Evolutionary conservation across 2,329 filamentous ascomycete species (phyloP).

Genomic region (Tolypocladium album): DNA sequence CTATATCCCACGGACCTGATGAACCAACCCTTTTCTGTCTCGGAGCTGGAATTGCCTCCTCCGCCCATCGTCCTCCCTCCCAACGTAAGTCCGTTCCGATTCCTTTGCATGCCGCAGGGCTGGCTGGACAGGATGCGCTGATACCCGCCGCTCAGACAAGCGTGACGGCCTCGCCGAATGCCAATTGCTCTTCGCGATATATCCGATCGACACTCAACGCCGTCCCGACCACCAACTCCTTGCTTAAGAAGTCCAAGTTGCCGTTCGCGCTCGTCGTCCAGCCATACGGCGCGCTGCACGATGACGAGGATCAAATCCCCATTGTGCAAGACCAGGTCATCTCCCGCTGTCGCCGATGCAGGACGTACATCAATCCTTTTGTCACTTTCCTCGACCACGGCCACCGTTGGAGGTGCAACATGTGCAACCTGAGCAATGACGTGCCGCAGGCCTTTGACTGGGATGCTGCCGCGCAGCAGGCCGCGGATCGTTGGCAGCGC

Average conservation of each 20-base stretch:
- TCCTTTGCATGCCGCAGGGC: neutral
- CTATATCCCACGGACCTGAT: slow-evolving; percentile 87
- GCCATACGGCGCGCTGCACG: slow-evolving; percentile 86
- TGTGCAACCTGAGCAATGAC: slow-evolving; percentile 98
- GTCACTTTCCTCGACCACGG: slow-evolving; percentile 95
- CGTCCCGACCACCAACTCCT: slow-evolving; percentile 80
- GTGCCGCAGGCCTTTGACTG: slow-evolving; percentile 99
- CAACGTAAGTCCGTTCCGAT: slow-evolving; percentile 55
- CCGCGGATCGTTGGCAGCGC: slow-evolving; percentile 82
- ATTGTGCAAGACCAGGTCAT: slow-evolving; percentile 96
- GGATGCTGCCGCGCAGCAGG: slow-evolving; percentile 87
- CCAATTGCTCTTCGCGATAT: slow-evolving; percentile 90
- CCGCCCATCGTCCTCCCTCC: slow-evolving; percentile 84
- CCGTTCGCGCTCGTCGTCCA: slow-evolving; percentile 95
- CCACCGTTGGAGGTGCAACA: slow-evolving; percentile 97
- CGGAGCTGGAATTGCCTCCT: slow-evolving; percentile 82
- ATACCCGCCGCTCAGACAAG: slow-evolving; percentile 51
- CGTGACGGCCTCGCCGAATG: slow-evolving; percentile 79
- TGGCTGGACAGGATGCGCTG: slow-evolving; percentile 16
- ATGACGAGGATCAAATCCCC: slow-evolving; percentile 82
- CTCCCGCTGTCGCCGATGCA: slow-evolving; percentile 86
- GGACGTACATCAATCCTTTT: slow-evolving; percentile 96
- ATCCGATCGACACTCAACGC: slow-evolving; percentile 92
- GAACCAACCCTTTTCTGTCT: slow-evolving; percentile 86
- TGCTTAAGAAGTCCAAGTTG: slow-evolving; percentile 93